Percentiles rank a stretch among this genome's conserved stretches.
Evolutionary conservation across 2,329 filamentous ascomycete genomes (phyloP).

Genomic region (Mycosphaerella arachidis): DNA sequence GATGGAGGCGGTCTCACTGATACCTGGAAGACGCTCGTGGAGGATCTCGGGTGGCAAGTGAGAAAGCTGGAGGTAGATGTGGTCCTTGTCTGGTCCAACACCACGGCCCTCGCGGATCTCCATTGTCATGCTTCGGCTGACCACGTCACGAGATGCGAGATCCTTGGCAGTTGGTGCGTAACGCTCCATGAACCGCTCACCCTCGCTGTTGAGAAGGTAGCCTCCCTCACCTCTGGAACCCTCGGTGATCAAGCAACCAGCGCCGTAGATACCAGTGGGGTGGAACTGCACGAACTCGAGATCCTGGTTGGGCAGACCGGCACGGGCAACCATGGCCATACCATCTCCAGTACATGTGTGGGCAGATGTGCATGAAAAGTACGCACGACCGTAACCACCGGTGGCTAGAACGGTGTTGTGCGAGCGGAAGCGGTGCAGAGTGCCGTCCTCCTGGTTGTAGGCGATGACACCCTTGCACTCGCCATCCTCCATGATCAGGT

Average conservation of each 20-base stretch:
- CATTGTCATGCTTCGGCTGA: conserved; percentile 96
- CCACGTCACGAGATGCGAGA: conserved; percentile 91
- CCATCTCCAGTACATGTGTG: conserved; percentile 99
- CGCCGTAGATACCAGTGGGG: conserved; percentile 97
- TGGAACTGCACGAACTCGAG: conserved; percentile 99
- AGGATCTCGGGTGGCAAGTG: conserved; percentile 89
- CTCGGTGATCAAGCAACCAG: conserved; percentile 95
- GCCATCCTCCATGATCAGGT: conserved; percentile 95
- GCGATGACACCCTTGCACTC: conserved; percentile 95
- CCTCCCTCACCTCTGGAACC: conserved; percentile 97
- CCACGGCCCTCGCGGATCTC: conserved; percentile 97
- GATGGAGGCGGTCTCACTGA: conserved; percentile 96
- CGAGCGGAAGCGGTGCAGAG: conserved; percentile 91
- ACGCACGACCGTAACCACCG: conserved; percentile 94
- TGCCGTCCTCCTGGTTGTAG: conserved; percentile 98
- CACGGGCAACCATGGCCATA: conserved; percentile 98
- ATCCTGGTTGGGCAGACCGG: conserved; percentile 97
- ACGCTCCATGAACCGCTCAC: conserved; percentile 98
- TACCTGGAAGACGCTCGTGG: conserved; percentile 93
- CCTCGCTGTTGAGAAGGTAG: conserved; percentile 94
- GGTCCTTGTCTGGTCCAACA: conserved; percentile 94
- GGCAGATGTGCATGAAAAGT: conserved; percentile 96
- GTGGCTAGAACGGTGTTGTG: conserved; percentile 97
- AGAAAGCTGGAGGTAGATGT: conserved; percentile 97
- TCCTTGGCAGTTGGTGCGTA: conserved; percentile 98